Evolutionary conservation across 768 basidiomycete species (phyloP).

Genomic region (Kwoniella europaea): DNA sequence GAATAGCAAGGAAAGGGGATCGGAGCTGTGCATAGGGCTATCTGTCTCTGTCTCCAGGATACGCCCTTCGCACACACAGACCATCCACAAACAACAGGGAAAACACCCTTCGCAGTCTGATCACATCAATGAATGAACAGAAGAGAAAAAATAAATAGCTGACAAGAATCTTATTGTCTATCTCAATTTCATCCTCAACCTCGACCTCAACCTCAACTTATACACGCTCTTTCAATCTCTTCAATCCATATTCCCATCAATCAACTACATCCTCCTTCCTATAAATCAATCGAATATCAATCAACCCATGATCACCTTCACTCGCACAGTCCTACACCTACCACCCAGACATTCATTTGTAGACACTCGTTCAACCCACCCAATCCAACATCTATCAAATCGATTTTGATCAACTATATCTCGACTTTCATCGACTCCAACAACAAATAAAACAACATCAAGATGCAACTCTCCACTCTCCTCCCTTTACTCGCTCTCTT

Average conservation of each 20-base stretch:
- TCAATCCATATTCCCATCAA: not conserved
- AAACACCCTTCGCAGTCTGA: not conserved
- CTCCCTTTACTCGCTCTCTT: slow-evolving; percentile 36
- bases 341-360: slow-evolving; percentile 20
- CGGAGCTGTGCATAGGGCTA: too few relatives aligned
- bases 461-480: slow-evolving; percentile 41
- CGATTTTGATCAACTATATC: slow-evolving; percentile 9
- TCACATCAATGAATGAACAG: not conserved
- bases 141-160: not conserved
- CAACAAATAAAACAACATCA: slow-evolving; percentile 11
- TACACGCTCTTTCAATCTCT: not conserved
- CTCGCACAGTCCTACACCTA: slow-evolving; percentile 3
- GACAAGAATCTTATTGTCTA: slow-evolving; percentile 1
- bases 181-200: not conserved
- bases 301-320: not conserved
- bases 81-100: too few relatives aligned
- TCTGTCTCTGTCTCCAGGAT: too few relatives aligned
- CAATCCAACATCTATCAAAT: not conserved
- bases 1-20: too few relatives aligned
- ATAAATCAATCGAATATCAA: not conserved
- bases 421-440: not conserved
- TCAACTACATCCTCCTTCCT: not conserved
- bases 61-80: too few relatives aligned
- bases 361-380: slow-evolving; percentile 18
- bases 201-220: not conserved